These are phyloP conservation scores for Anthracocystis panici-leucophaei DNA, from an alignment of 1,284 basidiomycete genomes.

Conservation along the genomic window DNA sequence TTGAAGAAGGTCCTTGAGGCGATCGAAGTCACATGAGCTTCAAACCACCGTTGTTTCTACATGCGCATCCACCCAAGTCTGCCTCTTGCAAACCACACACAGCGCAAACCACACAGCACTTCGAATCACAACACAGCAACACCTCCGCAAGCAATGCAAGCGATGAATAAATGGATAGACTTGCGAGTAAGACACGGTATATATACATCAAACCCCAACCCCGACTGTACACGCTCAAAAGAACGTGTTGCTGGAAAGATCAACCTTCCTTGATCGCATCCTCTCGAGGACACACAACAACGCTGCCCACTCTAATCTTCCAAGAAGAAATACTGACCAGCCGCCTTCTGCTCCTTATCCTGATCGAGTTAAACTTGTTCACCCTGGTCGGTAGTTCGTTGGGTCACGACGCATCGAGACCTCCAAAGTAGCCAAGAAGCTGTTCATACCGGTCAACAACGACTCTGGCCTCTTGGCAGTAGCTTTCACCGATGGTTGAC, in stretches of 20 bases:
- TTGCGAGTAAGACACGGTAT: slow-evolving; percentile 2
- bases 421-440: slow-evolving; percentile 66
- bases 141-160: background rate
- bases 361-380: slow-evolving; percentile 69
- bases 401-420: slow-evolving; percentile 69
- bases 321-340: slow-evolving; percentile 68
- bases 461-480: slow-evolving; percentile 65
- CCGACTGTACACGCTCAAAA: background rate
- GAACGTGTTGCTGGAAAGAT: background rate
- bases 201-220: slow-evolving; percentile 9
- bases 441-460: slow-evolving; percentile 68
- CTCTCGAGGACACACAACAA: background rate
- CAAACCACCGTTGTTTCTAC: too few species aligned
- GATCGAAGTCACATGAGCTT: too few species aligned
- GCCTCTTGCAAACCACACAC: too few species aligned
- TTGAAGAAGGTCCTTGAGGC: too few species aligned
- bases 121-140: background rate
- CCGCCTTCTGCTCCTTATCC: slow-evolving; percentile 69
- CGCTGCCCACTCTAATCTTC: slow-evolving; percentile 45
- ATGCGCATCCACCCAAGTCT: too few species aligned
- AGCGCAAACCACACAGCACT: too few species aligned
- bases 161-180: background rate
- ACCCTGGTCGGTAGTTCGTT: slow-evolving; percentile 68
- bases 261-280: slow-evolving; percentile 5
- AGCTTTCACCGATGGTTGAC: slow-evolving; percentile 66